These are phyloP conservation scores for Camelina sativa DNA, from an alignment of 345 rosid genomes.

Conservation along the genomic window DNA sequence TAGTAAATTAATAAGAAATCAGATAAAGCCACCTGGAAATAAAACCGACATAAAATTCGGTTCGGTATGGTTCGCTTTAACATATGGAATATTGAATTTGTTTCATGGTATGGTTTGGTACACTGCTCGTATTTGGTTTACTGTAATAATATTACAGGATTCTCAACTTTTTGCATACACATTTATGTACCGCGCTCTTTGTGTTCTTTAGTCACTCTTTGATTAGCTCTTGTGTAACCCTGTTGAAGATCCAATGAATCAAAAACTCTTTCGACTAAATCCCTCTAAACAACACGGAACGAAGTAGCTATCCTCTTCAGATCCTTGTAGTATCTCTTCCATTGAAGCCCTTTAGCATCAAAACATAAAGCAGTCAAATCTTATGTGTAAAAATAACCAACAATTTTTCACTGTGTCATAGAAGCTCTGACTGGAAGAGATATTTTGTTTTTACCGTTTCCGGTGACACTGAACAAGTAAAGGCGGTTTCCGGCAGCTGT, in stretches of 20 bases:
- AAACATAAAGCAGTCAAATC: neutral
- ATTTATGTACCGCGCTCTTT: neutral
- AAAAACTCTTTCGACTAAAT: neutral
- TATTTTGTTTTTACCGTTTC: slow-evolving; percentile 54
- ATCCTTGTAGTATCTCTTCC: slow-evolving; percentile 94
- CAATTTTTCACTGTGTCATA: neutral
- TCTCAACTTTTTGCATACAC: slow-evolving; percentile 22
- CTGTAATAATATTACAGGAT: neutral
- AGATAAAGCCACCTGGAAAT: neutral
- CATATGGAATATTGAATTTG: neutral
- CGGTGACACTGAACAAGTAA: slow-evolving; percentile 77
- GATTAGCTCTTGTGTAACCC: neutral
- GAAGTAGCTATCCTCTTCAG: slow-evolving; percentile 87
- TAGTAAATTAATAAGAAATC: too few relatives aligned
- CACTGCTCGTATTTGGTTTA: neutral
- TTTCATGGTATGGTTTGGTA: neutral
- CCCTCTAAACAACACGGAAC: slow-evolving; percentile 69
- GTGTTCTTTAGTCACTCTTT: neutral
- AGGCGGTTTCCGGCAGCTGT: slow-evolving; percentile 96
- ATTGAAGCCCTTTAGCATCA: slow-evolving; percentile 71
- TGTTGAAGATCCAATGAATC: neutral
- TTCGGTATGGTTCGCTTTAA: neutral
- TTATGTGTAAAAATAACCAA: neutral
- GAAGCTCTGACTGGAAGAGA: neutral
- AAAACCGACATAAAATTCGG: neutral